Evolutionary conservation across 768 basidiomycete genomes (phyloP).

Genomic region (Tricholoma matsutake): DNA sequence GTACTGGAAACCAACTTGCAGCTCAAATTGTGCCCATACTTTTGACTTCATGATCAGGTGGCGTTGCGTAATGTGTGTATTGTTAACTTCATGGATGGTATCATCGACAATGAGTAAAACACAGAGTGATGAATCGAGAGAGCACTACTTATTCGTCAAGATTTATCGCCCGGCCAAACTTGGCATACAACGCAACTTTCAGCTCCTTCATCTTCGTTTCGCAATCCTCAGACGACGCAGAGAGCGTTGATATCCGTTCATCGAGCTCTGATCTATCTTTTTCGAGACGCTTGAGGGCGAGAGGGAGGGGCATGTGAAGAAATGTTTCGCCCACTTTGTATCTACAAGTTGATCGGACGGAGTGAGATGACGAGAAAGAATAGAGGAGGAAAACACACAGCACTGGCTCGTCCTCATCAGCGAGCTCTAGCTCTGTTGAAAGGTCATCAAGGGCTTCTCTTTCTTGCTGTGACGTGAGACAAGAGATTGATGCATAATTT

Average conservation of each 20-base stretch:
- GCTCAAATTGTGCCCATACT: too few relatives aligned
- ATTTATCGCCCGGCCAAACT: conserved; percentile 92
- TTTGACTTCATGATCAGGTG: too few relatives aligned
- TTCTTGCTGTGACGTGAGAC: conserved; percentile 63
- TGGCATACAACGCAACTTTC: conserved; percentile 79
- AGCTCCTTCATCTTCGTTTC: conserved; percentile 77
- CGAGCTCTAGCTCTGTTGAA: conserved; percentile 81
- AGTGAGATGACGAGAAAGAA: neutral
- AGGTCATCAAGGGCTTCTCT: conserved; percentile 94
- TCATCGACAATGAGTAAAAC: neutral
- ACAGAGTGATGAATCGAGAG: neutral
- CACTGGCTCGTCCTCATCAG: conserved; percentile 79
- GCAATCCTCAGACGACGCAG: conserved; percentile 56
- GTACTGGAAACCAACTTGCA: too few relatives aligned
- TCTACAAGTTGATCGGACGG: conserved; percentile 36
- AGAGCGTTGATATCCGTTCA: conserved; percentile 47
- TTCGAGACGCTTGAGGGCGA: conserved; percentile 70
- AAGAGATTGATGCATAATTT: conserved; percentile 5
- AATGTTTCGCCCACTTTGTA: conserved; percentile 92
- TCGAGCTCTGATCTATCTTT: conserved; percentile 63
- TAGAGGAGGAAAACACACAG: conserved; percentile 45
- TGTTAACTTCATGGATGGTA: neutral
- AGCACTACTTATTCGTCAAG: conserved; percentile 61
- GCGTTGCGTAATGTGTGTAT: too few relatives aligned
- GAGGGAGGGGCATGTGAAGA: conserved; percentile 67